Conservation (phyloP, 2,329 filamentous ascomycete species). For the Fusarium veterinarium region DNA sequence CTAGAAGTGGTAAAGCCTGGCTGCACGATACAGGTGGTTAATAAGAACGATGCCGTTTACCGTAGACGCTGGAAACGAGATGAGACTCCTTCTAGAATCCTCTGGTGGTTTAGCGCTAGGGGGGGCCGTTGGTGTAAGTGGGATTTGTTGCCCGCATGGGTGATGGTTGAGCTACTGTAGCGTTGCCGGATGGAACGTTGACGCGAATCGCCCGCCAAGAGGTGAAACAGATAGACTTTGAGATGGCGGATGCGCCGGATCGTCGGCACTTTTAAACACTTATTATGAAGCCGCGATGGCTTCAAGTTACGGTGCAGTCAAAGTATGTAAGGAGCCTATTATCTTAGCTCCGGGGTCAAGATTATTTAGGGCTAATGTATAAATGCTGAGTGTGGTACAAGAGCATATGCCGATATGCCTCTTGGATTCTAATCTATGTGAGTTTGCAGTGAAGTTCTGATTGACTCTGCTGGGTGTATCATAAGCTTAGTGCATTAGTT, state of each 20-base stretch:
- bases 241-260: conserved; percentile 23
- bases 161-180: conserved; percentile 4
- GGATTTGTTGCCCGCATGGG: not conserved
- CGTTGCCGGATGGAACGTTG: conserved; percentile 23
- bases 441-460: not conserved
- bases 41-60: conserved; percentile 12
- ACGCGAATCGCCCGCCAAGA: not conserved
- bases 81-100: conserved; percentile 22
- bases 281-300: conserved; percentile 15
- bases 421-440: too few relatives aligned
- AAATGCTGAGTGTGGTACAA: not conserved
- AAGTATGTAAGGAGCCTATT: not conserved
- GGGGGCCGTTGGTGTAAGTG: not conserved
- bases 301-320: not conserved
- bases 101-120: conserved; percentile 5
- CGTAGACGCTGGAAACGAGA: conserved; percentile 2
- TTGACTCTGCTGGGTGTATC: not conserved
- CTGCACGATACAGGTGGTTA: conserved; percentile 31
- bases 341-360: not conserved
- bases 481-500: not conserved
- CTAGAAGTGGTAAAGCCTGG: conserved; percentile 27
- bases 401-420: not conserved
- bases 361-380: not conserved
- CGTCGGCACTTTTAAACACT: conserved; percentile 10
- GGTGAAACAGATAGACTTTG: conserved; percentile 5